Base-by-base conservation (phyloP, 805 yeast genomes). In the Cyberlindnera americana region DNA sequence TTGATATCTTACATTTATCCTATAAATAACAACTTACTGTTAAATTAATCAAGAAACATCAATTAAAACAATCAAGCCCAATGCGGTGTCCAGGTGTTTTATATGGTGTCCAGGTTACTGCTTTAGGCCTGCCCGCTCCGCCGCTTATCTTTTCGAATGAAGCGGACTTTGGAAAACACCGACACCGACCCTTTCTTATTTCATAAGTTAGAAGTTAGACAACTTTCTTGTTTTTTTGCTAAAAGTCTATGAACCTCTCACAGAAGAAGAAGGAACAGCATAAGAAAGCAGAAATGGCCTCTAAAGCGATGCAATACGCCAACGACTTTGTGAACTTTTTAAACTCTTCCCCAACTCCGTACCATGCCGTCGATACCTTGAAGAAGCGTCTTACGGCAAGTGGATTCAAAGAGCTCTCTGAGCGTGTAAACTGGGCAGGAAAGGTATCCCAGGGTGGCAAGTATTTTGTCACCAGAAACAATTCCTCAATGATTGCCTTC, bases 261-360 rank as follows among this genome's bases (percentile, higher is more conserved):
- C 22, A 25, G 18, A 16, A 33, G 28, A 35, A 35, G 35, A 33
- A 21, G 18, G 19, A 27, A 21, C 30, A 27, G 26, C 19, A 17
- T 12, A 13, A 19, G 30, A 18, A 23, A 25, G 29, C 24, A 21
- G 23, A 21, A 6, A 36, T 36, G 40, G 30, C 52, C 10, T 32
- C 49, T 12, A 51, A 47, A 27, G 46, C 56, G 3, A 11, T 43
- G 9, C 53, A 49, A 28, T 56, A 52, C 45, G 63, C 64, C 19
- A 48, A 46, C 35, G 86, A 82, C 34, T 87, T 90, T 54, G 67
- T 90, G 35, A 70, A 76, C 31, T 91, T 83, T 57, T 81, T 93
- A 45, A 88, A 88, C 64, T 69, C 73, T 4, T 83, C 95, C 0
- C 98, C 96, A 14, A 82, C 98, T 0, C 98, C 98, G 0, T 91